These are phyloP conservation scores for Agaricus sinodeliciosus DNA, from an alignment of 768 basidiomycete species.

Conservation along the genomic window DNA sequence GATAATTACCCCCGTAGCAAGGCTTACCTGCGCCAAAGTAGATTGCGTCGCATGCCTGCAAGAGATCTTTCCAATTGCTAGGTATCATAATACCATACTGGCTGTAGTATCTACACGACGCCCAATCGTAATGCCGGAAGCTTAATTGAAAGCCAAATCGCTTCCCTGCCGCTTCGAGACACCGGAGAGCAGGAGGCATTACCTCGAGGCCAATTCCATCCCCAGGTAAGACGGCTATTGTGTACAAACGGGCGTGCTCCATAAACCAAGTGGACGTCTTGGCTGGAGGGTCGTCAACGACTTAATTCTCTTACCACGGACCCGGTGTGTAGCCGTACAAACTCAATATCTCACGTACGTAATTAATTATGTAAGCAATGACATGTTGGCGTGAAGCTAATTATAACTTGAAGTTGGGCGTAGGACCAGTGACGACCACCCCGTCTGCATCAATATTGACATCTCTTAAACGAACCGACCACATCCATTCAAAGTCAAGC, in stretches of 20 bases:
- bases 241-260: conserved; percentile 21
- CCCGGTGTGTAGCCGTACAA: too few relatives aligned
- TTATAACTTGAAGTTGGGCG: too few relatives aligned
- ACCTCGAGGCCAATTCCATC: conserved; percentile 52
- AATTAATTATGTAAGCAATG: too few relatives aligned
- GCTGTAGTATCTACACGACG: conserved; percentile 38
- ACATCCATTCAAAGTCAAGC: too few relatives aligned
- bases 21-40: conserved; percentile 39
- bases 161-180: conserved; percentile 35
- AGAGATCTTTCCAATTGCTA: conserved; percentile 29
- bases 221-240: conserved; percentile 43
- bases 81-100: conserved; percentile 43
- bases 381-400: too few relatives aligned
- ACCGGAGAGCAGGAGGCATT: conserved; percentile 39
- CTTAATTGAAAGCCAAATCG: conserved; percentile 39
- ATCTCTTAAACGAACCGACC: too few relatives aligned
- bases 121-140: conserved; percentile 42
- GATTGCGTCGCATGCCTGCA: conserved; percentile 37
- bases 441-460: too few relatives aligned
- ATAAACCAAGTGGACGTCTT: conserved; percentile 10
- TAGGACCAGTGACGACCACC: too few relatives aligned
- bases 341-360: too few relatives aligned
- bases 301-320: too few relatives aligned
- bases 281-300: not conserved
- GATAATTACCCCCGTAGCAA: conserved; percentile 2